Conservation (phyloP, 768 basidiomycete genomes). For the Agaricus sinodeliciosus region DNA sequence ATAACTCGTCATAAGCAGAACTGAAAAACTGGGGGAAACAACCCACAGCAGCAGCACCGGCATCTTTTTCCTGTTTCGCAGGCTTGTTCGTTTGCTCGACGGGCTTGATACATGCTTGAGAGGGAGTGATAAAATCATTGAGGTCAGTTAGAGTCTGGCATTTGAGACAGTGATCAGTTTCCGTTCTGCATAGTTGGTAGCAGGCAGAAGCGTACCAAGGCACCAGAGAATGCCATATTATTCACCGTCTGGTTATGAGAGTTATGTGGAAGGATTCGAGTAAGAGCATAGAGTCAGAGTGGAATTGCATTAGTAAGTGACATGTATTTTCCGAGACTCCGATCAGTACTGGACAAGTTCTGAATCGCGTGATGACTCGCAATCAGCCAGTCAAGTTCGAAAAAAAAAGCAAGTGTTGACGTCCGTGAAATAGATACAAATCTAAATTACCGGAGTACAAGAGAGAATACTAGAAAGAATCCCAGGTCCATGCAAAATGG, state of each 20-base stretch:
- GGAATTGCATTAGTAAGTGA: conserved; percentile 11
- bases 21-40: too few relatives aligned
- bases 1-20: too few relatives aligned
- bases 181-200: conserved; percentile 3
- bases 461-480: not conserved
- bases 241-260: not conserved
- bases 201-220: conserved; percentile 47
- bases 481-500: too few relatives aligned
- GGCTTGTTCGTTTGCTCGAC: conserved; percentile 45
- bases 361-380: too few relatives aligned
- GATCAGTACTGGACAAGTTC: conserved; percentile 5
- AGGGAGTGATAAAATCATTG: conserved; percentile 95
- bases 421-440: too few relatives aligned
- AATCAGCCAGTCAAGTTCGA: not conserved
- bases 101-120: conserved; percentile 96
- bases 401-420: too few relatives aligned
- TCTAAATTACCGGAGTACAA: not conserved
- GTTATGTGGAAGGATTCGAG: not conserved
- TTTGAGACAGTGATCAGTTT: not conserved
- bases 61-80: conserved; percentile 20
- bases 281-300: not conserved
- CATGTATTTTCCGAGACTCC: conserved; percentile 4
- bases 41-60: conserved; percentile 33
- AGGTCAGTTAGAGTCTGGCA: conserved; percentile 82
- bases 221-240: conserved; percentile 91